A percentile compares a stretch with the other conserved stretches of the same genome.
Evolutionary conservation across 805 yeast genomes (phyloP).

Genomic region (Lachancea dasiensis): DNA sequence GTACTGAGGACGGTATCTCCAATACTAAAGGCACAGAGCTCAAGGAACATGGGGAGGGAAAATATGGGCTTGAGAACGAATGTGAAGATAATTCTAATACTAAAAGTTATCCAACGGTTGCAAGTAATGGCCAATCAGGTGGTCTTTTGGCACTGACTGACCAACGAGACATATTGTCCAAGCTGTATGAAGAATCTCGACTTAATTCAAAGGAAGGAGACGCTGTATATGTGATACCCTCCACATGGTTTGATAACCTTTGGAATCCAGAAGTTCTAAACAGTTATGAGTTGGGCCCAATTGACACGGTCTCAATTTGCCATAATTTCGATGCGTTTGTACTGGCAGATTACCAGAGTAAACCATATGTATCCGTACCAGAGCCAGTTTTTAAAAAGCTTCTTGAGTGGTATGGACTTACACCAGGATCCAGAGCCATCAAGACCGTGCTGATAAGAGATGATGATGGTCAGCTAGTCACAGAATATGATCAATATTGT

Average conservation of each 20-base stretch:
- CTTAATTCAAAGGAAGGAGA: slow-evolving; percentile 40
- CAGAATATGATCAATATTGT: slow-evolving; percentile 35
- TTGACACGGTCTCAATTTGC: slow-evolving; percentile 42
- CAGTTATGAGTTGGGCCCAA: slow-evolving; percentile 39
- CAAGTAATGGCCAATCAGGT: background rate
- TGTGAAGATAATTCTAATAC: too few species aligned
- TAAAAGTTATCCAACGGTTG: background rate
- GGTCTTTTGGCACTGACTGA: slow-evolving; percentile 11
- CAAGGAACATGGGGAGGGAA: too few species aligned
- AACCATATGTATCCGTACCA: slow-evolving; percentile 36
- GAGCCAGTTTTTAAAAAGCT: slow-evolving; percentile 42
- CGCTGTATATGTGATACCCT: slow-evolving; percentile 43
- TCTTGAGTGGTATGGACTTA: slow-evolving; percentile 49
- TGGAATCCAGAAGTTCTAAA: slow-evolving; percentile 27
- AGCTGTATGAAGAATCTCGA: slow-evolving; percentile 13
- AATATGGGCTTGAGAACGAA: too few species aligned
- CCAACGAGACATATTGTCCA: slow-evolving; percentile 19
- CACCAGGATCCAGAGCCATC: slow-evolving; percentile 35
- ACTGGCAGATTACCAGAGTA: slow-evolving; percentile 22
- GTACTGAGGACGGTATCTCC: too few species aligned
- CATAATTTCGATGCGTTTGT: slow-evolving; percentile 42
- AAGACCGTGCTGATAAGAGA: slow-evolving; percentile 33
- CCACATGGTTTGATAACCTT: slow-evolving; percentile 39
- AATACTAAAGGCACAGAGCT: too few species aligned
- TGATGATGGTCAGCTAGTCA: slow-evolving; percentile 25